Percentiles rank a stretch among this genome's conserved stretches.
Conservation (phyloP, 345 rosid genomes). For the Chamaenerion angustifolium region DNA sequence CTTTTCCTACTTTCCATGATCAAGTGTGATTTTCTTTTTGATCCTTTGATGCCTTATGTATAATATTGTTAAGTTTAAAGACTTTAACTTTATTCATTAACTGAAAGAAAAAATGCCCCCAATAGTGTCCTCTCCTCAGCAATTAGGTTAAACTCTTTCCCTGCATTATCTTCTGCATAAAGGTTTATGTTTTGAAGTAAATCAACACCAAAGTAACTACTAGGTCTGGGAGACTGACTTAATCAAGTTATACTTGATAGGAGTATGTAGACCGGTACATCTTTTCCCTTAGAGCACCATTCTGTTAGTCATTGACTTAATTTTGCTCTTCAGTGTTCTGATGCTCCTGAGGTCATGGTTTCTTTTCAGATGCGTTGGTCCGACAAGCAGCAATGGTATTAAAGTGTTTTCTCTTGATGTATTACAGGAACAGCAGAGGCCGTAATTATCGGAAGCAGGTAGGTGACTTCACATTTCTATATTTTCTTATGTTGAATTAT, state of each 20-base stretch:
- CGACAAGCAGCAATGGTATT: conserved; percentile 85
- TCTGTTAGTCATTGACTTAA: too few species aligned
- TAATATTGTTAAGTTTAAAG: background rate
- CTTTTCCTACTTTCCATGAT: conserved; percentile 9
- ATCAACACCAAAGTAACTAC: too few species aligned
- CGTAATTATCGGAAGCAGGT: conserved; percentile 94
- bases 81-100: too few species aligned
- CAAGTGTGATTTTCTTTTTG: conserved; percentile 3
- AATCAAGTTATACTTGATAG: too few species aligned
- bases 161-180: too few species aligned
- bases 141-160: too few species aligned
- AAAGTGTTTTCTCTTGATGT: conserved; percentile 77
- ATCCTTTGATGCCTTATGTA: background rate
- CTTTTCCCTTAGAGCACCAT: too few species aligned
- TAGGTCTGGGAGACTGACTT: too few species aligned
- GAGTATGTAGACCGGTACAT: too few species aligned
- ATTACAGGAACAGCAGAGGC: conserved; percentile 92
- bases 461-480: background rate
- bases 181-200: background rate
- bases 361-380: conserved; percentile 67
- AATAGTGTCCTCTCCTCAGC: too few species aligned
- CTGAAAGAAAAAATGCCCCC: too few species aligned
- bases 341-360: background rate
- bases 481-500: background rate
- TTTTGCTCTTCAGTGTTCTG: too few species aligned